These are phyloP conservation scores for Geotrichum citri-aurantii DNA, from an alignment of 1,139 yeast species.

Conservation along the genomic window DNA sequence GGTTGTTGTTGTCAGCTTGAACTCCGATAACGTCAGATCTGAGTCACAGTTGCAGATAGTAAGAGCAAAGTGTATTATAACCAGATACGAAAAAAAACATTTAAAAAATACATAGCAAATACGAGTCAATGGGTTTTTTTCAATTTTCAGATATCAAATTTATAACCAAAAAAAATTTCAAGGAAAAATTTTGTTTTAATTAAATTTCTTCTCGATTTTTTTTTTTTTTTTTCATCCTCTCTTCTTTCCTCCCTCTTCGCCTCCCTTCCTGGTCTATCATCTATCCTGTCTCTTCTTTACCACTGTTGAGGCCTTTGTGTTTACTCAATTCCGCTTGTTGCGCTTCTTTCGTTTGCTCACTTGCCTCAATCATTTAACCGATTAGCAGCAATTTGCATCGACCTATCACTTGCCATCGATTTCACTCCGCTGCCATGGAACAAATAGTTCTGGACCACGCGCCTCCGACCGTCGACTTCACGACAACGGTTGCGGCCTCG, in stretches of 20 bases:
- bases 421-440: background rate
- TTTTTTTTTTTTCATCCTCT: no score
- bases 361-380: no score
- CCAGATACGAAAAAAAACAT: background rate
- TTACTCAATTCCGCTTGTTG: background rate
- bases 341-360: no score
- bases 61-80: background rate
- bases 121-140: no score
- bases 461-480: background rate
- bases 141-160: no score
- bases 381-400: background rate
- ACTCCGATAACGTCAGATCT: background rate
- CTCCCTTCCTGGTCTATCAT: no score
- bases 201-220: no score
- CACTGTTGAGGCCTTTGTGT: background rate
- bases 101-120: no score
- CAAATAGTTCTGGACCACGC: slow-evolving; percentile 4
- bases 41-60: background rate
- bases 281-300: background rate
- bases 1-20: background rate
- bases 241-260: no score
- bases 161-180: no score
- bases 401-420: no score
- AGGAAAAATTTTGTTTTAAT: no score
- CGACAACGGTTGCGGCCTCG: background rate